These are phyloP conservation scores for Clarireedia homoeocarpa DNA, from an alignment of 2,329 filamentous ascomycete species.

Conservation along the genomic window DNA sequence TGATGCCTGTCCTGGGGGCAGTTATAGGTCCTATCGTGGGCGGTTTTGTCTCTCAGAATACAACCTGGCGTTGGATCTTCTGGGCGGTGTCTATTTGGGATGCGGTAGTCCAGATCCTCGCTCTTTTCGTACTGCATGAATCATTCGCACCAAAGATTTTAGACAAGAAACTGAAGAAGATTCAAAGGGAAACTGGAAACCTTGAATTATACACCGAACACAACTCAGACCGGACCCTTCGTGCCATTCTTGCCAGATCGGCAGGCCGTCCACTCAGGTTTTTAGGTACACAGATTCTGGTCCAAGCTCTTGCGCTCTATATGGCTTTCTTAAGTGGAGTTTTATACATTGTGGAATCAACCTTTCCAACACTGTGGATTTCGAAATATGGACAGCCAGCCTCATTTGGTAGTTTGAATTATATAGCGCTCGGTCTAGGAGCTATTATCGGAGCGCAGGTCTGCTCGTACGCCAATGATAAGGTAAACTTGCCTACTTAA, in stretches of 20 bases:
- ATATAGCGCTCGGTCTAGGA: slow-evolving; percentile 36
- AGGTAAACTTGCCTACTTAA: too few relatives aligned
- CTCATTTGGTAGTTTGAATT: neutral
- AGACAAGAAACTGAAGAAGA: slow-evolving; percentile 34
- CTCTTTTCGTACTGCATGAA: slow-evolving; percentile 39
- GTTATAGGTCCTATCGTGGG: slow-evolving; percentile 38
- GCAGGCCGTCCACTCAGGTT: neutral
- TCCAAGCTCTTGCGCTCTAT: neutral
- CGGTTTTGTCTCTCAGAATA: slow-evolving; percentile 35
- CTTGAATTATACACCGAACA: slow-evolving; percentile 31
- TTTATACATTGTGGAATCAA: neutral
- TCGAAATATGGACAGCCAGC: neutral
- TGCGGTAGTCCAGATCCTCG: slow-evolving; percentile 35
- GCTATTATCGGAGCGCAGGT: slow-evolving; percentile 29
- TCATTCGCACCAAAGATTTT: slow-evolving; percentile 41
- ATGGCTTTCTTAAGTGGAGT: neutral
- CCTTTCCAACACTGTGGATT: neutral
- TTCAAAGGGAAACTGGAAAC: slow-evolving; percentile 39
- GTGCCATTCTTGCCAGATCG: slow-evolving; percentile 7
- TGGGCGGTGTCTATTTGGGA: slow-evolving; percentile 40
- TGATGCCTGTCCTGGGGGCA: slow-evolving; percentile 54
- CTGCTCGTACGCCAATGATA: neutral
- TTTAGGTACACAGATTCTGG: neutral
- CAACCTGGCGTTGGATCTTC: slow-evolving; percentile 47
- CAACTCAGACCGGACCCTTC: neutral